A percentile compares a stretch with the other conserved stretches of the same genome.
These are phyloP conservation scores for Ceratopteris richardii DNA, from an alignment of 75 land plant species.

Conservation along the genomic window DNA sequence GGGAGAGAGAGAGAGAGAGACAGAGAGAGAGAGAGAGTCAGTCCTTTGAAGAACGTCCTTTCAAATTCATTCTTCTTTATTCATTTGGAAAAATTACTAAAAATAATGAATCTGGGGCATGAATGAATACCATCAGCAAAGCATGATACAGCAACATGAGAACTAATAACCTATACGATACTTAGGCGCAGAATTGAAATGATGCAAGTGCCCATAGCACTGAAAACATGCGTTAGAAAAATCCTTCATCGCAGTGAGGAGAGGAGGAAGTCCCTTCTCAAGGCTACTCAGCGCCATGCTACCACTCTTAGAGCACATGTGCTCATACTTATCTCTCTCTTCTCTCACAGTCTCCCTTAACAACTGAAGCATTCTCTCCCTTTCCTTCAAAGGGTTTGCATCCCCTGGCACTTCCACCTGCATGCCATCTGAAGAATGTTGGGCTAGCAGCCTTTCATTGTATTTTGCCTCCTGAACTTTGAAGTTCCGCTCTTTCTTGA, in stretches of 20 bases:
- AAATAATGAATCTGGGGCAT: too few relatives aligned
- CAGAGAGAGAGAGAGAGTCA: too few relatives aligned
- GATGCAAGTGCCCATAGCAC: background rate
- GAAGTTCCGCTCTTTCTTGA: slow-evolving; percentile 43
- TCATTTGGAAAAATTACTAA: too few relatives aligned
- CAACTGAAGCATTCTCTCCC: slow-evolving; percentile 32
- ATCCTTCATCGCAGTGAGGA: slow-evolving; percentile 70
- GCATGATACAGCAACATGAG: too few relatives aligned
- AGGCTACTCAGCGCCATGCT: slow-evolving; percentile 69
- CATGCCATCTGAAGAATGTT: background rate
- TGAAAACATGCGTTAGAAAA: slow-evolving; percentile 53
- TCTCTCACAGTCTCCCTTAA: slow-evolving; percentile 49
- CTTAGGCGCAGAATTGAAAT: too few relatives aligned
- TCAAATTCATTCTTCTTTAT: too few relatives aligned
- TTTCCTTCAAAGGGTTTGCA: slow-evolving; percentile 16
- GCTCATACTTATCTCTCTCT: slow-evolving; percentile 50
- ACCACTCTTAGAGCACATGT: slow-evolving; percentile 49
- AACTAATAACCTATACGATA: too few relatives aligned
- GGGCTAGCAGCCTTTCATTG: background rate
- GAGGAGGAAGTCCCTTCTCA: slow-evolving; percentile 73
- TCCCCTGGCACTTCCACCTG: background rate
- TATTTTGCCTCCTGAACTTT: slow-evolving; percentile 36
- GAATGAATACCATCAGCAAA: too few relatives aligned
- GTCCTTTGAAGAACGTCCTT: too few relatives aligned
- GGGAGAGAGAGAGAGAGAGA: too few relatives aligned